Base-by-base conservation (phyloP, 2,329 filamentous ascomycete species). In the Septoria linicola region DNA sequence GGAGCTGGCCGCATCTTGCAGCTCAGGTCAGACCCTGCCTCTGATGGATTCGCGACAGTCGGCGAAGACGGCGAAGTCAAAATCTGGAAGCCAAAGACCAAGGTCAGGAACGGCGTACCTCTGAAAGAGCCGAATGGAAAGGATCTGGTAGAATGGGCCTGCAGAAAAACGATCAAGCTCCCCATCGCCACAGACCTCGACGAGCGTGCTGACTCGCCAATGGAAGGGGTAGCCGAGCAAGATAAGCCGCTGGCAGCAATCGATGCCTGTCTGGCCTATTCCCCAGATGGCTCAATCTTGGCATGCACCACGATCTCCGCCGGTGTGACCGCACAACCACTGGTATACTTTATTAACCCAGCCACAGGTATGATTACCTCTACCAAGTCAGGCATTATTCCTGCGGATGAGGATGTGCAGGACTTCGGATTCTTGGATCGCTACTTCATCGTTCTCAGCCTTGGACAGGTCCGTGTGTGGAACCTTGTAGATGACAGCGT, bases 221-320 rank as follows among this genome's bases (percentile, higher is more conserved):
- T 63, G 45, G 54, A 61, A 6, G 46, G 43, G 17, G 19, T 81
- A 17, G 69, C 76, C 13, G 72, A 83, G 16, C 14, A 39, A 16
- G 49, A 50, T 14, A 50, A 48, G 20, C 41, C 34, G 23, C 36
- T 45, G 25, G 32, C 45, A 8, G 44, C 54, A 11, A 50, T 51
- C 8, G 80, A 82, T 51, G 88, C 87, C 11, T 82, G 80, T 37
- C 69, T 96, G 34, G 77, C 84, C 19, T 96, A 88, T 66, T 95
- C 90, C 0, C 82, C 88, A 57, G 90, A 96, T 66, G 89, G 88
- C 1, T 95, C 89, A 10, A 81, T 88, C 1, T 73, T 95, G n/a
- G 89, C 89, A 43, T 83, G 84, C 41, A 74, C 72, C 44, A 57
- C 73, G 51, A 67, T 69, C 25, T 65, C 63, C 3, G 48, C 54